Evolutionary conservation across 768 basidiomycete genomes (phyloP).

Genomic region (Naganishia randhawae): DNA sequence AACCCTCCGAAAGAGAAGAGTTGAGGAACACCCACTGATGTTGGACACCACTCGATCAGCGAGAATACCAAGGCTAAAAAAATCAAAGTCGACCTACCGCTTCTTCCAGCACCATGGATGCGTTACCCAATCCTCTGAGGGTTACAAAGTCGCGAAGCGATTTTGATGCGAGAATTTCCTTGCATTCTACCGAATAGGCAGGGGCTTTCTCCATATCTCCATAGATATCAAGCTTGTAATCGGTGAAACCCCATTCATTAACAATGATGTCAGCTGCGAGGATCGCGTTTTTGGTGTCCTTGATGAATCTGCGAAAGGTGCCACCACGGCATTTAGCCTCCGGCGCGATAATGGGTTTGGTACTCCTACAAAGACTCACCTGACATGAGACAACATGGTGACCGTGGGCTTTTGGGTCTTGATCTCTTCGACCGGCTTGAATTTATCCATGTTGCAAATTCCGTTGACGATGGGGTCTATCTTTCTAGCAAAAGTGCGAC

Average conservation of each 20-base stretch:
- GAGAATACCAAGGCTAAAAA: background rate
- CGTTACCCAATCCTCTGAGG: background rate
- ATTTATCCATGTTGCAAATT: background rate
- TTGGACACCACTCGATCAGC: background rate
- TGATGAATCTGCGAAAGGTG: background rate
- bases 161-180: constrained; percentile 1
- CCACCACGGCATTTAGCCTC: background rate
- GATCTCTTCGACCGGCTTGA: background rate
- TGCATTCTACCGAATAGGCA: background rate
- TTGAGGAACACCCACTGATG: background rate
- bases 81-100: background rate
- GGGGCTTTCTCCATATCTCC: constrained; percentile 12
- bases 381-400: constrained; percentile 5
- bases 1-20: background rate
- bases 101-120: background rate
- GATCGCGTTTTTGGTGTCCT: constrained; percentile 10
- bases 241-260: constrained; percentile 9
- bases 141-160: background rate
- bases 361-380: background rate
- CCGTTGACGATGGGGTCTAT: background rate
- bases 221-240: constrained; percentile 1
- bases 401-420: background rate
- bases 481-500: background rate
- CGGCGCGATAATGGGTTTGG: background rate
- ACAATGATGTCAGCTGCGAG: constrained; percentile 15